Base-by-base conservation (phyloP, 306 rosid genomes). In the Trichosanthes truncata region DNA sequence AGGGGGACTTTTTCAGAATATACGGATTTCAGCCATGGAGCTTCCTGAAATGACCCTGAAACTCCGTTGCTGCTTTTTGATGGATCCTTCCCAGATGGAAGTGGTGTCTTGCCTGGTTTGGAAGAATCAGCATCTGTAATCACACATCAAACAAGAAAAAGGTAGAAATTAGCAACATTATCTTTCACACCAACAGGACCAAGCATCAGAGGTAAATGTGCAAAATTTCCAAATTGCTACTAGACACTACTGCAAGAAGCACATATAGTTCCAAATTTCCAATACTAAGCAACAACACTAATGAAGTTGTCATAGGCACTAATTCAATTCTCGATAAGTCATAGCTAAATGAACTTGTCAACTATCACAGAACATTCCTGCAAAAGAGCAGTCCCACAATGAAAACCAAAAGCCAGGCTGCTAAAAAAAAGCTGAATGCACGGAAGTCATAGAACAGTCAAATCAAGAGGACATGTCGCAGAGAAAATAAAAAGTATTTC, bases 41-140 rank as follows among this genome's bases (percentile, higher is more conserved):
- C 85, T 80, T 91, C 99, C 76, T 86, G 97, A 89, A 92, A 90
- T 21, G 97, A 87, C 83, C 93, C 97, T 25, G 87, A 90, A 62
- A 87, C 82, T 48, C 88, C 91, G 51, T 80, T 87, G 90, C 73
- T 90, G 77, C 65, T 88, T 84, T 91, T 91, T 56, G 81, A 77
- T 59, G 80, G 88, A 74, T 91, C 97, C 89, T 89, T 91, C 45
- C 80, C 89, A 5, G 91, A 79, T 65, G 88, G 79, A 79, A 76
- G 77, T 3, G 88, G 74, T 43, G 86, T 36, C 83, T 78, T 74
- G 81, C 87, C 71, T 67, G 81, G 76, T 89, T 92, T 95, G 81
- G 95, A 87, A 83, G 93, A 84, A 83, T 88, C 97, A 15, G 84
- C 85, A 77, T 89, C 99, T 96, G 94, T 84, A 85, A 85, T 69